These are phyloP conservation scores for Juncus inflexus DNA, from an alignment of 176 grass and related monocot species.

Conservation along the genomic window DNA sequence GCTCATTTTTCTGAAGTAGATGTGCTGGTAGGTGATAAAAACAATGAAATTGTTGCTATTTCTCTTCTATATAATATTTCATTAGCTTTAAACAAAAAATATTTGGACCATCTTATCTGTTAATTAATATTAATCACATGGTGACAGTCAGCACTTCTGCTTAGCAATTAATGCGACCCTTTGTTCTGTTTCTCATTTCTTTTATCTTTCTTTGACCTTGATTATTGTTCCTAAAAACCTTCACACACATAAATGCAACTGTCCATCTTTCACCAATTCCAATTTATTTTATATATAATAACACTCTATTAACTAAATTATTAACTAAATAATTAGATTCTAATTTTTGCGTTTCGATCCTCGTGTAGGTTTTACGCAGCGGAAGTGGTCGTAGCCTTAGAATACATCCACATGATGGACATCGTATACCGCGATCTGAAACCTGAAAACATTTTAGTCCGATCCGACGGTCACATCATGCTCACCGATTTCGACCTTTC, in stretches of 20 bases:
- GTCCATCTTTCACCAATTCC: not conserved
- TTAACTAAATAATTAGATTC: not conserved
- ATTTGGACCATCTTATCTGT: too few species aligned
- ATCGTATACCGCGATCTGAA: constrained; percentile 97
- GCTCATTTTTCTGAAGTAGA: too few species aligned
- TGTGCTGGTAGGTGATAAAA: too few species aligned
- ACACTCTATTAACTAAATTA: not conserved
- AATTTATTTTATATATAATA: not conserved
- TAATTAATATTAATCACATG: too few species aligned
- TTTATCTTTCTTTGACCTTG: not conserved
- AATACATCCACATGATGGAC: constrained; percentile 98
- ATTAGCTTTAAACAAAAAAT: too few species aligned
- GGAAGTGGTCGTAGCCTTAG: constrained; percentile 81
- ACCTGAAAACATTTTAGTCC: constrained; percentile 93
- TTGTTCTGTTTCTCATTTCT: constrained; percentile 3
- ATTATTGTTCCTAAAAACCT: not conserved
- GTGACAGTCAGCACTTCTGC: too few species aligned
- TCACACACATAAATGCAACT: constrained; percentile 18
- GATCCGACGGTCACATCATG: constrained; percentile 97
- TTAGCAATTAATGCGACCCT: too few species aligned
- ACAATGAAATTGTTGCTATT: too few species aligned
- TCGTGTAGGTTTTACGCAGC: constrained; percentile 82
- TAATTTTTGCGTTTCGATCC: not conserved
- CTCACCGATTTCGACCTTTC: constrained; percentile 99
- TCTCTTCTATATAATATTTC: too few species aligned